phyloP scores from a whole-genome alignment of 805 yeast species.

The Yamadazyma olivae region DNA sequence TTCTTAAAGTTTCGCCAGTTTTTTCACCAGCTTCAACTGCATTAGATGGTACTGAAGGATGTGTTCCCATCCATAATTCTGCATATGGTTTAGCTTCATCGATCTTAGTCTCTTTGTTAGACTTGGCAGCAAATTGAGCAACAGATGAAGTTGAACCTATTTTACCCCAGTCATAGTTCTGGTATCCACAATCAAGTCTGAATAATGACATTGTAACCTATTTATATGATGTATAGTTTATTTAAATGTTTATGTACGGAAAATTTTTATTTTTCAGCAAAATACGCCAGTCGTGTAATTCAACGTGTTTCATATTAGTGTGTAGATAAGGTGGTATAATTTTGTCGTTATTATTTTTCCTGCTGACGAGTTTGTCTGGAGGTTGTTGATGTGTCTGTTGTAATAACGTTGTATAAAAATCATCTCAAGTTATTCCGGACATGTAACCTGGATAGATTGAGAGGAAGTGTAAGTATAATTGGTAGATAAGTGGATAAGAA shows the following conservation, averaged over 20 bases:
- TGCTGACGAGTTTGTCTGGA: no score
- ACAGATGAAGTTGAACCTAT: slow-evolving; percentile 83
- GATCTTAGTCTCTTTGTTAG: slow-evolving; percentile 58
- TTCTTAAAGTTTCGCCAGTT: slow-evolving; percentile 59
- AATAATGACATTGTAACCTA: slow-evolving; percentile 18
- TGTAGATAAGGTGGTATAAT: no score
- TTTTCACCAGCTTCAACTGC: slow-evolving; percentile 38
- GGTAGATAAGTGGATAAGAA: no score
- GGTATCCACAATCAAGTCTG: slow-evolving; percentile 56
- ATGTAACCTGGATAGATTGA: no score
- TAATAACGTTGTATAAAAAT: no score
- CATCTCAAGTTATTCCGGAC: no score
- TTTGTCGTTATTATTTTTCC: no score
- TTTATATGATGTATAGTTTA: no score
- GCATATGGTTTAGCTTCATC: slow-evolving; percentile 88
- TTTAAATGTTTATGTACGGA: not conserved
- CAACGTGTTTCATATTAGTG: not conserved
- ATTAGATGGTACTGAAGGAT: slow-evolving; percentile 82
- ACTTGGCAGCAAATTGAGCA: slow-evolving; percentile 76
- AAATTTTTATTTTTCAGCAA: not conserved
- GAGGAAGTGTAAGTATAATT: no score
- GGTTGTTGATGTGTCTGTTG: no score
- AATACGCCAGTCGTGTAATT: not conserved
- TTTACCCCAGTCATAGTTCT: slow-evolving; percentile 87
- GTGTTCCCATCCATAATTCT: slow-evolving; percentile 99